phyloP scores from a whole-genome alignment of 129 eudicot species.

The Deinandra increscens region DNA sequence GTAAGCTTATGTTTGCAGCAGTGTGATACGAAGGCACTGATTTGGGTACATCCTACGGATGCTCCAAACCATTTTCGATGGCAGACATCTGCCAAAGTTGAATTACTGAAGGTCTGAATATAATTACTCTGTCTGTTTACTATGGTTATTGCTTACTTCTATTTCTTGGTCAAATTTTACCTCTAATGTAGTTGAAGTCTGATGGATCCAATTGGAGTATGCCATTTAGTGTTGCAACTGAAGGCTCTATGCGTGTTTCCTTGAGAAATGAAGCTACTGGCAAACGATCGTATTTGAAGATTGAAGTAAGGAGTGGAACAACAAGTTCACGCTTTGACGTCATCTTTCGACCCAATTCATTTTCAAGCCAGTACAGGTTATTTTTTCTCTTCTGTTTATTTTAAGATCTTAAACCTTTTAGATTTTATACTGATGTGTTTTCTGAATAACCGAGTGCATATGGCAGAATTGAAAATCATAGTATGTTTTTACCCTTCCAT shows the following conservation, averaged over 20 bases:
- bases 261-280: conserved; percentile 48
- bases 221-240: conserved; percentile 78
- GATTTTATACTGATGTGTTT: not conserved
- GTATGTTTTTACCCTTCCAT: conserved; percentile 66
- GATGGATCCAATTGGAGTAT: conserved; percentile 81
- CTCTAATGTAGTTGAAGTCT: conserved; percentile 50
- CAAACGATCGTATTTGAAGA: conserved; percentile 42
- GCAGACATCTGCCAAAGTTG: conserved; percentile 64
- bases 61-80: conserved; percentile 75
- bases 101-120: conserved; percentile 70
- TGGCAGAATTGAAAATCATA: conserved; percentile 93
- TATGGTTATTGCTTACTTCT: conserved; percentile 17
- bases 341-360: conserved; percentile 75
- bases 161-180: conserved; percentile 6
- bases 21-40: conserved; percentile 56
- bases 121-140: conserved; percentile 2
- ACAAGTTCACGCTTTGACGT: conserved; percentile 78
- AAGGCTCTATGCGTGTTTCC: conserved; percentile 71
- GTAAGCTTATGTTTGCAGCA: conserved; percentile 73
- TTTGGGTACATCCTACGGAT: conserved; percentile 73
- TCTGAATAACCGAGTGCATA: not conserved
- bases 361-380: conserved; percentile 93
- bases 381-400: not conserved
- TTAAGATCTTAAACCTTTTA: conserved; percentile 3
- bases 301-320: conserved; percentile 87